Base-by-base conservation (phyloP, 768 basidiomycete species). In the Phallus indusiatus region DNA sequence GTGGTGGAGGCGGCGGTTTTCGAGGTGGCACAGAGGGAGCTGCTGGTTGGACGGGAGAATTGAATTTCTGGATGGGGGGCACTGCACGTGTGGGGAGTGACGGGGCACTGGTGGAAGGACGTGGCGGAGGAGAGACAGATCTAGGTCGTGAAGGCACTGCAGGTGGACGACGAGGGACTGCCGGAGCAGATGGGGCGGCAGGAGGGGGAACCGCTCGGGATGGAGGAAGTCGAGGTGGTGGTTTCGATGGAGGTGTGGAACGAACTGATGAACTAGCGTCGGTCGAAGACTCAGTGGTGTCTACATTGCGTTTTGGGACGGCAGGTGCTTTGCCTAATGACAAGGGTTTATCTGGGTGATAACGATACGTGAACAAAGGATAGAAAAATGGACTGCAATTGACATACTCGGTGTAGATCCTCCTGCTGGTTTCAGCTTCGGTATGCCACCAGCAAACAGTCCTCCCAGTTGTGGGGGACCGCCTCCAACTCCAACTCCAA, bases 371-470 rank as follows among this genome's bases (percentile, higher is more conserved):
- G 60, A 53, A 12, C 28, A 62, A 57, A 24, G 24, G 17, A 53
- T 47, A 35, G 37, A 24, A 60, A n/a, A 65, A 36, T 3, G 28
- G n/a, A 49, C 33, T 47, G 24, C 18, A 53, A 21, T 16, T 36
- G 56, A 34, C 16, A 42, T 67, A 86, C 87, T 81, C 58, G 76
- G 70, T 69, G 74, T 78, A 56, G 67, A 76, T 59, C 82, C 79
- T 12, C 83, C 88, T n/a, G 87, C 79, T 49, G 90, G 82, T 75
- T 87, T 94, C 67, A 95, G 69, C 68, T 89, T 94, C 4, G 94
- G 94, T 76, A 95, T 84, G 1, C 94, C 93, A 16, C 90, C 92
- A 49, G 93, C 91, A 67, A 96, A 94, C 11, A 96, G 71, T 1
- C 82, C 85, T 34, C 83, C 93, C 4, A 94, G 74, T 69, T 94